Conservation (phyloP, 2,329 filamentous ascomycete genomes). For the Neonectria magnoliae region DNA sequence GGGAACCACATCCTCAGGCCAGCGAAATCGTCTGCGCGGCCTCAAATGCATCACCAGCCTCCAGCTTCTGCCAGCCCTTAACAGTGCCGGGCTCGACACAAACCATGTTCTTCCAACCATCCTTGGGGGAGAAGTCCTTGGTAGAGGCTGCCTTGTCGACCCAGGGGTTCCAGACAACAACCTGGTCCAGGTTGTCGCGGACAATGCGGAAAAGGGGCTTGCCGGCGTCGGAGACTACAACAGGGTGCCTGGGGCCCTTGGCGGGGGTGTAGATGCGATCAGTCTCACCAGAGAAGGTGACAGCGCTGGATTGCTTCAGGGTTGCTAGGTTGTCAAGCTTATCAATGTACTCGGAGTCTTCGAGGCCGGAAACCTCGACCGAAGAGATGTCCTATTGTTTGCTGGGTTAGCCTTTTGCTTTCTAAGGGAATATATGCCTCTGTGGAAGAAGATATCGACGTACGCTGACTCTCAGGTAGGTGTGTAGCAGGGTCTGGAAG, state of each 20-base stretch:
- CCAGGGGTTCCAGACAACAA: conserved; percentile 99
- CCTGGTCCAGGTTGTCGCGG: conserved; percentile 85
- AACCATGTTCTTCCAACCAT: conserved; percentile 92
- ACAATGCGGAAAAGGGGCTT: conserved; percentile 76
- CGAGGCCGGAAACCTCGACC: conserved; percentile 78
- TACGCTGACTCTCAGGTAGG: conserved; percentile 85
- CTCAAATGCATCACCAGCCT: conserved; percentile 77
- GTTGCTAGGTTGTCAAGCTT: conserved; percentile 76
- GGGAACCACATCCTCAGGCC: conserved; percentile 37
- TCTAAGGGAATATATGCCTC: neutral
- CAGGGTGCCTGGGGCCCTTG: conserved; percentile 65
- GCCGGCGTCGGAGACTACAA: conserved; percentile 71
- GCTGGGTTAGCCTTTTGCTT: neutral
- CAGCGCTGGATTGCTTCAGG: conserved; percentile 70
- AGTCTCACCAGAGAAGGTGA: conserved; percentile 80
- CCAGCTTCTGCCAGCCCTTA: conserved; percentile 82
- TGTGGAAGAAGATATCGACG: conserved; percentile 42
- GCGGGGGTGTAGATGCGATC: conserved; percentile 88
- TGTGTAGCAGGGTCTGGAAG: conserved; percentile 91
- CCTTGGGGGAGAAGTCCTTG: conserved; percentile 87
- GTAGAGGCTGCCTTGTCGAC: conserved; percentile 83
- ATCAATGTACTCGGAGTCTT: conserved; percentile 81
- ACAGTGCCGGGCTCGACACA: conserved; percentile 94
- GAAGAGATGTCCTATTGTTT: conserved; percentile 78
- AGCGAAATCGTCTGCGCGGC: conserved; percentile 67